Percentiles rank a stretch among this genome's conserved stretches.
phyloP scores from a whole-genome alignment of 148 eudicot genomes.

The Diospyros kaki region DNA sequence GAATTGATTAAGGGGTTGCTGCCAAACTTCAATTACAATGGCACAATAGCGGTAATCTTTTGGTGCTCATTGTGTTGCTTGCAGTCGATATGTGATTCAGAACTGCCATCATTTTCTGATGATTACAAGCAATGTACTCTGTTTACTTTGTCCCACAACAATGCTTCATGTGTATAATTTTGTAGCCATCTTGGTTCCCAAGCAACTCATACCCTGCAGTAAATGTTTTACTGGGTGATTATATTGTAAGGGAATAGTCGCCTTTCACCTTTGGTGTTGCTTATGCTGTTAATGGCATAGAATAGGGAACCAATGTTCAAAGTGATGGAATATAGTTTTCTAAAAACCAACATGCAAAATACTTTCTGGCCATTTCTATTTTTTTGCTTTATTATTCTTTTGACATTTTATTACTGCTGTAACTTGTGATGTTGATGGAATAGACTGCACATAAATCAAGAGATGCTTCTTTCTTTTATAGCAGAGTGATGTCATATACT shows the following conservation, averaged over 20 bases:
- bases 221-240: background rate
- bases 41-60: constrained; percentile 21
- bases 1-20: constrained; percentile 14
- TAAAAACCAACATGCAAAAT: background rate
- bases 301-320: background rate
- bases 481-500: background rate
- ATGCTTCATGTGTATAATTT: constrained; percentile 23
- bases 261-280: background rate
- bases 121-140: constrained; percentile 25
- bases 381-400: background rate
- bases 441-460: background rate
- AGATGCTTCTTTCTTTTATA: background rate
- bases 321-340: background rate
- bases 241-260: constrained; percentile 9
- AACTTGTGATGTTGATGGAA: background rate
- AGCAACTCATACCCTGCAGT: background rate
- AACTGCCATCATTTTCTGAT: constrained; percentile 28
- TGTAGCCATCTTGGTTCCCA: constrained; percentile 13
- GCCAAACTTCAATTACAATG: constrained; percentile 7
- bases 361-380: background rate
- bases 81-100: constrained; percentile 27
- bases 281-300: background rate
- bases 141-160: constrained; percentile 23
- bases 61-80: constrained; percentile 27
- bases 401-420: background rate